Conservation (phyloP, 805 yeast genomes). For the Brettanomyces custersianus region DNA sequence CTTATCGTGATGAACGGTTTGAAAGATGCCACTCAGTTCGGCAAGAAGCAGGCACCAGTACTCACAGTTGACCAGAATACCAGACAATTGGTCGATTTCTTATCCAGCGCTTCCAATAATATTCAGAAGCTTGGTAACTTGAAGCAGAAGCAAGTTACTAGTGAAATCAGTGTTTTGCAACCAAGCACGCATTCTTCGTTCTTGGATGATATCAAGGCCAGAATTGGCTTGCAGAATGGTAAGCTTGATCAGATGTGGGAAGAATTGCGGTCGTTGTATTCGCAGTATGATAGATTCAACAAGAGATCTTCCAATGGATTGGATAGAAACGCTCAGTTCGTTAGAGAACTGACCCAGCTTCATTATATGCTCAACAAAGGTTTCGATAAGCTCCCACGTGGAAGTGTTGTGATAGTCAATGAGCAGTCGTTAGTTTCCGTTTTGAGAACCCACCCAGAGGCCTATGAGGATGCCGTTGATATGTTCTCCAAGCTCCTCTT, state of each 20-base stretch:
- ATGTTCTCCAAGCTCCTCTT: no score
- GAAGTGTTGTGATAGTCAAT: constrained; percentile 27
- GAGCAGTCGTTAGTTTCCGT: constrained; percentile 35
- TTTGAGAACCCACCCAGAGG: no score
- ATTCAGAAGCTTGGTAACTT: constrained; percentile 6
- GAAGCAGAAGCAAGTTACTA: neutral
- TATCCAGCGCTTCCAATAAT: constrained; percentile 18
- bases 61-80: constrained; percentile 13
- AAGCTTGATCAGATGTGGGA: constrained; percentile 31
- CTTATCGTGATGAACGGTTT: constrained; percentile 35
- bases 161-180: neutral
- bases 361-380: constrained; percentile 26
- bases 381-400: constrained; percentile 10
- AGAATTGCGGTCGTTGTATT: constrained; percentile 16
- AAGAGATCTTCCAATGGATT: constrained; percentile 25
- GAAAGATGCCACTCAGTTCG: constrained; percentile 25
- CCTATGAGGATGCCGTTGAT: no score
- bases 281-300: constrained; percentile 3
- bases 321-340: constrained; percentile 38
- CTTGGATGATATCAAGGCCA: no score
- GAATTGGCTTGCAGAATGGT: no score
- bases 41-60: constrained; percentile 15
- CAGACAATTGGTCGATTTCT: constrained; percentile 12
- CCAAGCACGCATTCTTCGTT: no score
- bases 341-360: constrained; percentile 40